Conservation (phyloP, 345 rosid species). For the Syzygium aromaticum region DNA sequence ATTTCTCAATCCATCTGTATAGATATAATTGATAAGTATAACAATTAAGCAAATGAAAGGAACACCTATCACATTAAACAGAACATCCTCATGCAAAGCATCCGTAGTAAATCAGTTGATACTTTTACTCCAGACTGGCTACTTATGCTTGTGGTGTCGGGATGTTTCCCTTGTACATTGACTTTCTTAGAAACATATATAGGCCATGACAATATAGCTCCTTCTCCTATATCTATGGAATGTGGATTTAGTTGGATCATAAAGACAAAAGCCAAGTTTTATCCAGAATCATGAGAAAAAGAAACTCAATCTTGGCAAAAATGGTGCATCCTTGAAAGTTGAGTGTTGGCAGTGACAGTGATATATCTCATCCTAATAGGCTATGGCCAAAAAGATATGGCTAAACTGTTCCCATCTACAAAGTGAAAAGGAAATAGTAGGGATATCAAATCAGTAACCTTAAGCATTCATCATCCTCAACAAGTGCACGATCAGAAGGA, state of each 20-base stretch:
- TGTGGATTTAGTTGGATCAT: background rate
- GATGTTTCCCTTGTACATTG: background rate
- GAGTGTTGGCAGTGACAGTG: background rate
- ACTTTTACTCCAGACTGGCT: background rate
- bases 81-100: background rate
- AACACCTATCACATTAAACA: background rate
- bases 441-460: conserved; percentile 28
- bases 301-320: background rate
- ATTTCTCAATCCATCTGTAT: conserved; percentile 64
- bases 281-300: background rate
- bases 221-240: background rate
- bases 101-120: background rate
- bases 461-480: conserved; percentile 73
- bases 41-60: background rate
- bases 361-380: background rate
- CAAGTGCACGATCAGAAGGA: conserved; percentile 83
- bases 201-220: background rate
- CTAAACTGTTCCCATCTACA: background rate
- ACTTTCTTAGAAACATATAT: background rate
- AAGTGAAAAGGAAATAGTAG: background rate
- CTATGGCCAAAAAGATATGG: background rate
- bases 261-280: background rate
- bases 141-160: background rate
- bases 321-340: background rate
- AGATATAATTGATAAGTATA: background rate